Percentiles rank a stretch among this genome's conserved stretches.
Evolutionary conservation across 2,329 filamentous ascomycete species (phyloP).

Genomic region (Fusarium sp.): DNA sequence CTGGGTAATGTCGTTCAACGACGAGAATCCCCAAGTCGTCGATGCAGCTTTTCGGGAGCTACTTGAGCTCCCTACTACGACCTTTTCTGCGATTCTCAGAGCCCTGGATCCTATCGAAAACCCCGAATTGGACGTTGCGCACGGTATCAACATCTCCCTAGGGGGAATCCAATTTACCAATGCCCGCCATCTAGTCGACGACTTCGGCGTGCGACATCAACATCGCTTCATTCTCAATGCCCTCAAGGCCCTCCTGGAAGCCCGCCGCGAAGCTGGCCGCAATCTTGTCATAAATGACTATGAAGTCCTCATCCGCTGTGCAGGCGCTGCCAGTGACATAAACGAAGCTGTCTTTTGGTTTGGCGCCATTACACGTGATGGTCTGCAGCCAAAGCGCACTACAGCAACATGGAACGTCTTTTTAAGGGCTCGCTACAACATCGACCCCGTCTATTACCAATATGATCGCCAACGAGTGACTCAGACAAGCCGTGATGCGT

Average conservation of each 20-base stretch:
- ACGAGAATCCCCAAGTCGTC: constrained; percentile 35
- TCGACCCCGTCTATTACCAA: constrained; percentile 61
- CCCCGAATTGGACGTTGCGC: constrained; percentile 61
- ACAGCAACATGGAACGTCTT: constrained; percentile 59
- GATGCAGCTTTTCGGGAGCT: constrained; percentile 50
- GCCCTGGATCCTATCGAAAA: constrained; percentile 70
- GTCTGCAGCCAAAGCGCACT: constrained; percentile 50
- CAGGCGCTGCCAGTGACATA: constrained; percentile 59
- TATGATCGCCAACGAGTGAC: constrained; percentile 58
- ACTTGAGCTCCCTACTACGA: constrained; percentile 61
- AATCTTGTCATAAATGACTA: constrained; percentile 58
- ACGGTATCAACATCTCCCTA: constrained; percentile 55
- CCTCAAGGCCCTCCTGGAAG: constrained; percentile 52
- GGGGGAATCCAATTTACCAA: constrained; percentile 58
- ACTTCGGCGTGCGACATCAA: constrained; percentile 59
- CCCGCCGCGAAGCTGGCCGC: constrained; percentile 49
- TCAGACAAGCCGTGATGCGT: constrained; percentile 56
- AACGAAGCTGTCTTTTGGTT: constrained; percentile 53
- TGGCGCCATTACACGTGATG: constrained; percentile 45
- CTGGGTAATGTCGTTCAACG: constrained; percentile 47
- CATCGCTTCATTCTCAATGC: constrained; percentile 55
- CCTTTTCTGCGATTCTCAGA: constrained; percentile 73
- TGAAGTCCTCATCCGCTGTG: constrained; percentile 59
- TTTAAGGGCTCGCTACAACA: constrained; percentile 61
- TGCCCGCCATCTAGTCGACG: constrained; percentile 55